phyloP scores from a whole-genome alignment of 768 basidiomycete species.

The Tulasnella sp. region DNA sequence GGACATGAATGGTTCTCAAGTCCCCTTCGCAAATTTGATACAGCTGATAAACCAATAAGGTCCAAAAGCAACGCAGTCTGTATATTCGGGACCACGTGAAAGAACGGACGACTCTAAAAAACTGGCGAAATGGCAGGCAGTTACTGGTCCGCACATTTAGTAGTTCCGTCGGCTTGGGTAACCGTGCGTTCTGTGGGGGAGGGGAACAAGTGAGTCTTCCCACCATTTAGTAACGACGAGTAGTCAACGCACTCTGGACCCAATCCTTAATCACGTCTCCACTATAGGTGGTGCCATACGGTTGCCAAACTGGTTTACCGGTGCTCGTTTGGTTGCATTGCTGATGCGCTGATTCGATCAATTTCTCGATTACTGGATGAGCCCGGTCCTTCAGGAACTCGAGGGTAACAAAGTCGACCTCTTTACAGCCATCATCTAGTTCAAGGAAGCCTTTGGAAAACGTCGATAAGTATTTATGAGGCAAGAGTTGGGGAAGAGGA shows the following conservation, averaged over 20 bases:
- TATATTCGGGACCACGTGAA: not conserved
- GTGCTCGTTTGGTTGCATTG: not conserved
- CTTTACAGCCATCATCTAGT: not conserved
- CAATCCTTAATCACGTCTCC: not conserved
- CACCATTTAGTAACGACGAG: not conserved
- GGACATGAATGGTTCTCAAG: too few species aligned
- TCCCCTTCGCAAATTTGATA: too few species aligned
- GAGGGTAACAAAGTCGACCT: not conserved
- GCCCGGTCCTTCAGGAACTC: not conserved
- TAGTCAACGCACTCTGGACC: not conserved
- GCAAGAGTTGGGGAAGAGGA: not conserved
- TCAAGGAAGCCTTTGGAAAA: not conserved
- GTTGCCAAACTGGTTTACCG: not conserved
- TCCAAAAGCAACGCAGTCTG: not conserved
- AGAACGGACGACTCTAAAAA: not conserved
- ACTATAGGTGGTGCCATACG: not conserved
- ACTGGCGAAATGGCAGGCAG: not conserved
- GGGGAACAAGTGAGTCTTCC: not conserved
- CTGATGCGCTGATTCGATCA: not conserved
- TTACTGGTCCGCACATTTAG: not conserved
- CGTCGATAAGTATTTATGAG: not conserved
- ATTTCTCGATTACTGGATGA: not conserved
- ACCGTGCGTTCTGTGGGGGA: not conserved
- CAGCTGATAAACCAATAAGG: not conserved
- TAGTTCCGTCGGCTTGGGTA: not conserved